phyloP scores from a whole-genome alignment of 2,329 filamentous ascomycete genomes.

The Apiospora phragmitis region DNA sequence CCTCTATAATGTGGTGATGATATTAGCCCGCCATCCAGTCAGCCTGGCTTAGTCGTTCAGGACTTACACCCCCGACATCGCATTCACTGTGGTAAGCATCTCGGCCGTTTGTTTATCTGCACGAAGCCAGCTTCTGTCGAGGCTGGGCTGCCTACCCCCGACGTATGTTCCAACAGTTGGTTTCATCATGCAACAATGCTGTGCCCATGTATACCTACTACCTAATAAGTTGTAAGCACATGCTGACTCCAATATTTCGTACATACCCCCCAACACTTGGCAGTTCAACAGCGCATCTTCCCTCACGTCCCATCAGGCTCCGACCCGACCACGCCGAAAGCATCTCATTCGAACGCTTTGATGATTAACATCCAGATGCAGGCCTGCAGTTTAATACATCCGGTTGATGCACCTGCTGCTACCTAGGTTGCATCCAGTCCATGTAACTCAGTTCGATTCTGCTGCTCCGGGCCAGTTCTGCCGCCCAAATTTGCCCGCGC shows the following conservation, averaged over 20 bases:
- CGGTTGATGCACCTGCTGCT: conserved; percentile 1
- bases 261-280: neutral
- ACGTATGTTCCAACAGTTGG: neutral
- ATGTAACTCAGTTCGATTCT: neutral
- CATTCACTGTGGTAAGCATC: neutral
- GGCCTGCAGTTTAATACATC: neutral
- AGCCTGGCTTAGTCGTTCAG: neutral
- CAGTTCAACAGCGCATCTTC: neutral
- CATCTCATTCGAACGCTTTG: neutral
- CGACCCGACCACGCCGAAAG: neutral
- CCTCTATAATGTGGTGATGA: neutral
- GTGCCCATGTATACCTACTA: neutral
- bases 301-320: neutral
- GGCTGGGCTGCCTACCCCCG: neutral
- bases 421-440: neutral
- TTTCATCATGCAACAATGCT: neutral
- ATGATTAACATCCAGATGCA: neutral
- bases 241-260: neutral
- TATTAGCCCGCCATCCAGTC: neutral
- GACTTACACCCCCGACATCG: neutral
- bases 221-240: neutral
- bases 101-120: neutral
- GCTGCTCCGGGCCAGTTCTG: neutral
- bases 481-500: conserved; percentile 8
- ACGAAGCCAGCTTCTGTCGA: neutral